Evolutionary conservation across 495 filamentous ascomycete genomes (phyloP), one percentile per base, ranked within the genome.

Genomic region (Hypoxylon lienhwacheense): DNA sequence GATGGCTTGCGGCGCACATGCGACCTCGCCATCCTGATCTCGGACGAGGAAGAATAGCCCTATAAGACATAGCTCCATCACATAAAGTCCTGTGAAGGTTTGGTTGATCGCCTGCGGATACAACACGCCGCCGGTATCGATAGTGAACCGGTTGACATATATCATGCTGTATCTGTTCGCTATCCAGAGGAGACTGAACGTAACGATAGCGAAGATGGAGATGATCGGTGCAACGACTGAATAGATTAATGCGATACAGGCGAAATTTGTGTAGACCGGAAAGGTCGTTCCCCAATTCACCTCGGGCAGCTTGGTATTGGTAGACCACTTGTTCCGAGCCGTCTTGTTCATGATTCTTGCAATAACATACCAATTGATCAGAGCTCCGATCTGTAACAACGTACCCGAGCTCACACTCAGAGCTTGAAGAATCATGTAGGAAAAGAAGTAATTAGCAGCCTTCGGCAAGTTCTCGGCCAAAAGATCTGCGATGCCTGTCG

Each of bases 401-500:
- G 89, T 89, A 63, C 89, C 91, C 19, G 92, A 91, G 70, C 90
- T 95, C 60, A 87, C 87, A 50, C 88, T 88, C 61, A 98, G 78
- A 11, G 91, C 89, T 65, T 97, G 95, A 14, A 98, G 82, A 66
- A 97, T 84, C 84, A 98, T 90, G 76, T 98, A 98, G 3, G 89
- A 90, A 75, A 97, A 97, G 75, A 97, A 98, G 71, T 96, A 97
- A 66, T 97, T 95, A 54, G 89, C 86, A 1, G 91, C 89, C 69
- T 85, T 86, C 29, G 93, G 93, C 28, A 98, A 77, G 58, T 92
- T 92, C 21, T 75, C 65, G 1, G 92, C 93, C 45, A 98, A 69
- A n/a, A 89, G 74, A 17, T 82, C 66, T 0, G 90, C 83, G 33
- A 89, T 81, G n/a, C 66, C 65, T 14, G 60, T 61, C 19, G 75